phyloP scores from a whole-genome alignment of 768 basidiomycete genomes.

The Tulasnella sp. region DNA sequence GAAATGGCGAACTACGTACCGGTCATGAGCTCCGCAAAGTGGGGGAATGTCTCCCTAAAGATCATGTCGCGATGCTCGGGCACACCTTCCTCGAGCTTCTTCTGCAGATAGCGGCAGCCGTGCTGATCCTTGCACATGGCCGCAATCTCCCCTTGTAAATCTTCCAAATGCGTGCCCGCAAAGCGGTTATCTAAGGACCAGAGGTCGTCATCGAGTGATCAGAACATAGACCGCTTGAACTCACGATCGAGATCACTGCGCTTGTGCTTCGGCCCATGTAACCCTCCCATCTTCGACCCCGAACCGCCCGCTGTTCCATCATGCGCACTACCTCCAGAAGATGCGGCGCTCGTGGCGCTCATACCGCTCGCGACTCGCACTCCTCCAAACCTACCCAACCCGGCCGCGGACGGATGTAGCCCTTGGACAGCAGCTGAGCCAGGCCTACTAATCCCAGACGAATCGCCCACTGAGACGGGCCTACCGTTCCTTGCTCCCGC shows the following conservation, averaged over 20 bases:
- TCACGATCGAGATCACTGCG: slow-evolving; percentile 85
- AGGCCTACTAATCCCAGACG: neutral
- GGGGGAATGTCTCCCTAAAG: slow-evolving; percentile 93
- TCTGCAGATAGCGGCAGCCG: slow-evolving; percentile 95
- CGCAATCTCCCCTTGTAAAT: slow-evolving; percentile 89
- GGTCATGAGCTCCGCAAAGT: slow-evolving; percentile 98
- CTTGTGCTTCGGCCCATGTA: slow-evolving; percentile 91
- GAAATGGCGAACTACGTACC: slow-evolving; percentile 35
- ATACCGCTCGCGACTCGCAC: neutral
- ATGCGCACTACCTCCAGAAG: slow-evolving; percentile 48
- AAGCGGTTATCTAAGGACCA: slow-evolving; percentile 77
- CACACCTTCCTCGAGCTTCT: slow-evolving; percentile 93
- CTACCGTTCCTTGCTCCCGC: neutral
- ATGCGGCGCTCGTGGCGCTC: slow-evolving; percentile 5
- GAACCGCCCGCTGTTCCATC: slow-evolving; percentile 36
- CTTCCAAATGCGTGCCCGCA: slow-evolving; percentile 89
- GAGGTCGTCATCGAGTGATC: neutral
- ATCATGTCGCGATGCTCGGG: slow-evolving; percentile 98
- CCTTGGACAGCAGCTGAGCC: neutral
- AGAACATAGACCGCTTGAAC: slow-evolving; percentile 25
- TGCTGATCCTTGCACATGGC: slow-evolving; percentile 97
- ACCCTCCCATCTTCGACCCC: slow-evolving; percentile 75
- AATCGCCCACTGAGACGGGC: neutral
- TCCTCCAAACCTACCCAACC: no score
- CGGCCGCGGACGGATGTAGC: no score